phyloP scores from a whole-genome alignment of 768 basidiomycete species.

The Pisolithus orientalis region DNA sequence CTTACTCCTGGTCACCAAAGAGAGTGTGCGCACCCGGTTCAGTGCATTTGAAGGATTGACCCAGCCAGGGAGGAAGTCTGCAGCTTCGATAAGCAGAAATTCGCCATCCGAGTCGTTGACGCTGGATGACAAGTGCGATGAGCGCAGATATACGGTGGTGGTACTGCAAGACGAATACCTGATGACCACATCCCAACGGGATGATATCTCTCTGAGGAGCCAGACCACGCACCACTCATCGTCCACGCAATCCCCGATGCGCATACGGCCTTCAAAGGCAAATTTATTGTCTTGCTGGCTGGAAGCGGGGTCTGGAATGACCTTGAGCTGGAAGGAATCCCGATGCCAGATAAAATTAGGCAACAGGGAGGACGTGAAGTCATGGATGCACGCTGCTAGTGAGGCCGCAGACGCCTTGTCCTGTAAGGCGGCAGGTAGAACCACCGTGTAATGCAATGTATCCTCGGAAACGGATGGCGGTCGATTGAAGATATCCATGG shows the following conservation, averaged over 20 bases:
- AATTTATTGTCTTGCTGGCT: slow-evolving; percentile 31
- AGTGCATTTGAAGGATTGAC: slow-evolving; percentile 85
- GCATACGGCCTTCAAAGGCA: slow-evolving; percentile 75
- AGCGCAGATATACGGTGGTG: background rate
- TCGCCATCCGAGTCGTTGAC: slow-evolving; percentile 91
- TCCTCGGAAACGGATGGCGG: slow-evolving; percentile 81
- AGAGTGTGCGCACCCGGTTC: slow-evolving; percentile 72
- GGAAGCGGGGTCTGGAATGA: slow-evolving; percentile 42
- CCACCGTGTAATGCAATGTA: slow-evolving; percentile 70
- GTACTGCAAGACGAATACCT: slow-evolving; percentile 42
- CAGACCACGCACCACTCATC: slow-evolving; percentile 97
- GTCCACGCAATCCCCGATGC: slow-evolving; percentile 95
- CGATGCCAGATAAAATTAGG: slow-evolving; percentile 76
- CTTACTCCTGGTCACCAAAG: slow-evolving; percentile 25
- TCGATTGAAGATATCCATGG: slow-evolving; percentile 67
- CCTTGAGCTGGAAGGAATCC: slow-evolving; percentile 74
- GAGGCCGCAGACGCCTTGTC: slow-evolving; percentile 59
- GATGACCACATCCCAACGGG: slow-evolving; percentile 73
- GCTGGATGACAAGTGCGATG: slow-evolving; percentile 5
- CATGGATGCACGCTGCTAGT: slow-evolving; percentile 61
- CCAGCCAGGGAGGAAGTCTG: slow-evolving; percentile 84
- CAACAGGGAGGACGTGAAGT: slow-evolving; percentile 48
- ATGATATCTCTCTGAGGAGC: slow-evolving; percentile 73
- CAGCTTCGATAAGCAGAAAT: slow-evolving; percentile 94
- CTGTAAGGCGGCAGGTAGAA: slow-evolving; percentile 47